Percentiles rank a stretch among this genome's conserved stretches.
phyloP scores from a whole-genome alignment of 2,329 filamentous ascomycete species.

The Claviceps sp. region DNA sequence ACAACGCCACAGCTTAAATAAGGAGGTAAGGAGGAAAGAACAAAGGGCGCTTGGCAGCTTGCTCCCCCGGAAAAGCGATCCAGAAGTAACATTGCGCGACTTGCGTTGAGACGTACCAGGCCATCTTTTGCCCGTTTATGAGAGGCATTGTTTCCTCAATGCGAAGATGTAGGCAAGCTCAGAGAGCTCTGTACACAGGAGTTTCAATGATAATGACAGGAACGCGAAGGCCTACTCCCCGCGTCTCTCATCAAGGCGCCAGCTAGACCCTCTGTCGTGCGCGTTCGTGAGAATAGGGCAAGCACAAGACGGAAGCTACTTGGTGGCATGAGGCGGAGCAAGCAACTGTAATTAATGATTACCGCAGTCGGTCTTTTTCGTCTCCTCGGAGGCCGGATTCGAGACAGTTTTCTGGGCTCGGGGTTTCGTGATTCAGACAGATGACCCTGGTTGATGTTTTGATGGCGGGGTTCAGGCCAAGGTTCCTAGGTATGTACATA shows the following conservation, averaged over 20 bases:
- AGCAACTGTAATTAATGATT: no score
- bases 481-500: background rate
- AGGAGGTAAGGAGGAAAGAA: background rate
- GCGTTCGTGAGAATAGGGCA: background rate
- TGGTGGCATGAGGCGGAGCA: background rate
- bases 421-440: background rate
- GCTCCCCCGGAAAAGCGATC: no score
- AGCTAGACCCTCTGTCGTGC: background rate
- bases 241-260: background rate
- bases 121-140: conserved; percentile 59
- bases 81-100: background rate
- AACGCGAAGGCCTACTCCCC: background rate
- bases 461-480: background rate
- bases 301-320: background rate
- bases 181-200: background rate
- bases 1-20: background rate
- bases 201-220: no score
- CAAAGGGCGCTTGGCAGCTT: background rate
- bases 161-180: conserved; percentile 1
- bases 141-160: conserved; percentile 40
- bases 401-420: background rate
- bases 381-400: background rate
- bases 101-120: conserved; percentile 42
- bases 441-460: background rate
- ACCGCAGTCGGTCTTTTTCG: background rate